Base-by-base conservation (phyloP, 208 protist genomes). In the Leishmania martiniquensis region DNA sequence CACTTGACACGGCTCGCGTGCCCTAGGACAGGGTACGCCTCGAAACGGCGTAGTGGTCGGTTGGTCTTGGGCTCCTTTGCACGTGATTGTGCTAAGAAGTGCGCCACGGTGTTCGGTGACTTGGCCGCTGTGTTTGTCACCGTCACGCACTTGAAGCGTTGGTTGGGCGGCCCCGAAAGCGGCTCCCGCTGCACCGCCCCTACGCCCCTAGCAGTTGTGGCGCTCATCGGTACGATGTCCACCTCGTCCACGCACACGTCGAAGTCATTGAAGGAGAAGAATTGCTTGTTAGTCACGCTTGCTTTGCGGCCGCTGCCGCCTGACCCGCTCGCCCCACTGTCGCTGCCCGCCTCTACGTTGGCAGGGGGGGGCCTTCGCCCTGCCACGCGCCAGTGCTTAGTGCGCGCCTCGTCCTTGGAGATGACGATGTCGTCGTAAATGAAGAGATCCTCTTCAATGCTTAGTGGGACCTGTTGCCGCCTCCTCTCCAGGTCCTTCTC, bases 341-440 rank as follows among this genome's bases (percentile, higher is more conserved):
- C 44, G 5, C 17, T 10, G n/a, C 10, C 17, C 57, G 1, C 10
- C 4, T 75, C 66, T 54, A 83, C 42, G 44, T 55, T 59, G 5
- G 80, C 37, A 45, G 72, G 71, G 12, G 82, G 88, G 20, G 87
- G 88, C 66, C 90, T 90, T 12, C 90, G 85, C 10, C 90, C 90
- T 4, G 88, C 90, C 42, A 96, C 70, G 17, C 88, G 82, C 86
- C 91, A 94, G 73, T 95, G 89, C 85, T 93, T 91, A 42, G 82
- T 87, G 71, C 85, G 85, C 10, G 85, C 89, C 77, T 93, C 90
- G 62, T 87, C 83, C 76, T 92, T 96, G 29, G 88, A 89, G 51
- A 97, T 92, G 69, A 94, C 81, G 63, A 91, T 92, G 75, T 96
- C 93, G 77, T 96, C 93, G 84, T 95, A 97, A 32, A 95, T 78